Base-by-base conservation (phyloP, 805 yeast genomes). In the Tetrapisispora arboricola region DNA sequence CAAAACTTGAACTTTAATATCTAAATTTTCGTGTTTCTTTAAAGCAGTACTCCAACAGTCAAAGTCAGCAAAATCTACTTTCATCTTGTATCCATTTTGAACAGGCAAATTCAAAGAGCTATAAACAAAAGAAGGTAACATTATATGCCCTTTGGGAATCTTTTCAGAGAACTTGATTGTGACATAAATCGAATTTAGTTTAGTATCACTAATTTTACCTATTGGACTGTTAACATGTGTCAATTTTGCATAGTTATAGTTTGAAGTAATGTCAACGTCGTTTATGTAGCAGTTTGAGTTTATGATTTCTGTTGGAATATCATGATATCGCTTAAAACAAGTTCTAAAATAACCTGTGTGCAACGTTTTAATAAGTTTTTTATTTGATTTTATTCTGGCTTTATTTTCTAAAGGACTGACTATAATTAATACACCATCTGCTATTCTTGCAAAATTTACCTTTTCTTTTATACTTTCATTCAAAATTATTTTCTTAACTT, bases 371-470 rank as follows among this genome's bases (percentile, higher is more conserved):
- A 11, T 18, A n/a, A 7, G 16, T 17, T 32, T 21, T 31, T 18
- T 21, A 13, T 3, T 50, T 33, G 36, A 45, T 48, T 46, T 49
- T 42, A 31, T 53, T 49, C 52, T 60, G 46, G 53, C 48, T 53
- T 56, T 62, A 44, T 67, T 59, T 3, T 64, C 62, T 49, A 67
- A 78, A 1, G 97, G 96, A 6, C 94, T 85, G 22, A 90, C 78
- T 42, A 81, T 72, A 12, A 84, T 72, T 48, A 84, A 85, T 17
- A 87, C 73, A 43, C 72, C 72, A 0, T 82, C 76, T 2, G 78
- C 67, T 3, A 84, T 58, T 45, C 72, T 70, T 1, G 84, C 80
- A 58, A 57, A 66, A 4, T 18, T 22, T 6, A 17, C 27, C 11
- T 22, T 34, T 3, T 17, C 37, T 10, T 44, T 49, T 2, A 51